phyloP scores from a whole-genome alignment of 2,329 filamentous ascomycete species.

The Salinomyces thailandicus region DNA sequence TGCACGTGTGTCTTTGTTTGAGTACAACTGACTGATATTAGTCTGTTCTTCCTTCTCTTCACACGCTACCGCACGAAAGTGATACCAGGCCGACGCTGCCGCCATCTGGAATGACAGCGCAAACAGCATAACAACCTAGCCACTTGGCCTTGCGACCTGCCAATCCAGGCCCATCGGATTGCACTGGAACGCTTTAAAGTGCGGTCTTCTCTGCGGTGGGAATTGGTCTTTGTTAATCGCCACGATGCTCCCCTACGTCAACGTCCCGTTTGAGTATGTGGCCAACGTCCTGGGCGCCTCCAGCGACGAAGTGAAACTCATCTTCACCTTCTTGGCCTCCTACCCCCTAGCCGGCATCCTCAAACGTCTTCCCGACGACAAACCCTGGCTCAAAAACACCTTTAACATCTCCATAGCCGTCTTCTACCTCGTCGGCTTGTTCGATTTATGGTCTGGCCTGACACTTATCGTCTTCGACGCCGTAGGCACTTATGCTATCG shows the following conservation, averaged over 20 bases:
- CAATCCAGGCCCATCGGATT: too few relatives aligned
- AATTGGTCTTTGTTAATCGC: too few relatives aligned
- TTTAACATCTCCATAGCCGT: conserved; percentile 72
- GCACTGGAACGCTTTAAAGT: too few relatives aligned
- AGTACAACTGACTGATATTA: too few relatives aligned
- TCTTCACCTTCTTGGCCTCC: conserved; percentile 80
- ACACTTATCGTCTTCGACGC: conserved; percentile 71
- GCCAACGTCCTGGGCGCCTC: conserved; percentile 50
- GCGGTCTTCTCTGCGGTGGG: too few relatives aligned
- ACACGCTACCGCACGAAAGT: too few relatives aligned
- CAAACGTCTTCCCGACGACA: conserved; percentile 79
- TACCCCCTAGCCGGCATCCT: conserved; percentile 82
- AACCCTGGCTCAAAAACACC: conserved; percentile 74
- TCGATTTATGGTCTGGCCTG: conserved; percentile 80
- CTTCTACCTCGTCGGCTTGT: conserved; percentile 89
- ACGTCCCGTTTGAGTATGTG: conserved; percentile 43
- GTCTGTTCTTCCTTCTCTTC: too few relatives aligned
- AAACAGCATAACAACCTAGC: too few relatives aligned
- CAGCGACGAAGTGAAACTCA: conserved; percentile 70
- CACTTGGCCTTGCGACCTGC: too few relatives aligned
- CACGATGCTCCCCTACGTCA: conserved; percentile 9
- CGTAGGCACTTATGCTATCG: conserved; percentile 69
- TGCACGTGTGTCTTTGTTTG: too few relatives aligned
- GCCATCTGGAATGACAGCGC: too few relatives aligned
- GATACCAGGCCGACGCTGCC: too few relatives aligned